Evolutionary conservation across 192 early-diverging fungal genomes (phyloP), one percentile per base, ranked within the genome.

Genomic region (Coemansia sp.): DNA sequence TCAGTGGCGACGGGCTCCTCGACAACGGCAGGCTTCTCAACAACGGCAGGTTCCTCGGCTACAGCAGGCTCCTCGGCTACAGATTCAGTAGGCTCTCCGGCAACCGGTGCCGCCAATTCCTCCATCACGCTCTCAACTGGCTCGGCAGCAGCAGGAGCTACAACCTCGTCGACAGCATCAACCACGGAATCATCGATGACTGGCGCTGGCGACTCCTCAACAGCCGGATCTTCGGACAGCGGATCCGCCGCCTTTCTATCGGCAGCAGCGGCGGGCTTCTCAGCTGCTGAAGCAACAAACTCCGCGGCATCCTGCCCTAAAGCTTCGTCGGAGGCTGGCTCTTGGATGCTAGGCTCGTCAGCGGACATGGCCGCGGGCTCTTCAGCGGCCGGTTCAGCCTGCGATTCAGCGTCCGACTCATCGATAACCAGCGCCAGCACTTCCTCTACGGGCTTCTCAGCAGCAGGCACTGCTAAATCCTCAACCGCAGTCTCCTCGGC

Each of bases 61-160:
- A 23, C 45, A 23, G 12, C 44, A 58, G 55, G 41, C 22, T 55
- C 43, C n/a, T n/a, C n/a, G n/a, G n/a, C n/a, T n/a, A n/a, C n/a
- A n/a, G n/a, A 14, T 9, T 36, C 34, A 36, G 8, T n/a, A n/a
- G n/a, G n/a, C n/a, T n/a, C n/a, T n/a, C n/a, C n/a, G n/a, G n/a
- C n/a, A n/a, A n/a, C n/a, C n/a, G n/a, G n/a, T n/a, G n/a, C n/a
- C n/a, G n/a, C n/a, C n/a, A n/a, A n/a, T n/a, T n/a, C n/a, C n/a
- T n/a, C n/a, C n/a, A n/a, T n/a, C n/a, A n/a, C n/a, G n/a, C n/a
- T n/a, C n/a, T n/a, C n/a, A n/a, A n/a, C n/a, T n/a, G n/a, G n/a
- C n/a, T n/a, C n/a, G 8, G 1, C 12, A 28, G 21, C 45, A 29
- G 45, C 7, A 1, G n/a, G n/a, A n/a, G n/a, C n/a, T n/a, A n/a